These are phyloP conservation scores for Tulasnella sp. DNA, from an alignment of 768 basidiomycete species.

Conservation along the genomic window DNA sequence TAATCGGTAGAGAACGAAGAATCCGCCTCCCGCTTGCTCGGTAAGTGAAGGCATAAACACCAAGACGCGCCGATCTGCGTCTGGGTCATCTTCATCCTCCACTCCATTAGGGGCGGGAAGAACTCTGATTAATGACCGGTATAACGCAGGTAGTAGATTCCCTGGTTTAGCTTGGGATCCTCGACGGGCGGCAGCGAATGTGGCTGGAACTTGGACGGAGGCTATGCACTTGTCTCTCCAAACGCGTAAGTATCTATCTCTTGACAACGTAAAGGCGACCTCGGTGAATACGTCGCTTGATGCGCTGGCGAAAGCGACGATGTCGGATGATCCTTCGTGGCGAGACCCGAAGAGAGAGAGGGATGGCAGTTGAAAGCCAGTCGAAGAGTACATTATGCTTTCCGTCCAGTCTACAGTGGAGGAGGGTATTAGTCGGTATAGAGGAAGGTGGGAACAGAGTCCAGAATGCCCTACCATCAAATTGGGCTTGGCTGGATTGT, in stretches of 20 bases:
- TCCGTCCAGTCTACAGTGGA: conserved; percentile 59
- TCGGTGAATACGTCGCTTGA: conserved; percentile 69
- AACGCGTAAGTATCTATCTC: conserved; percentile 73
- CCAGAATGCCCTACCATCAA: conserved; percentile 10
- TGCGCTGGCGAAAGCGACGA: conserved; percentile 63
- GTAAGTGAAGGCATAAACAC: conserved; percentile 67
- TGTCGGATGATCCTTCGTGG: conserved; percentile 43
- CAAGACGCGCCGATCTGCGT: conserved; percentile 54
- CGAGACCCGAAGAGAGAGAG: conserved; percentile 44
- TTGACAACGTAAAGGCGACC: conserved; percentile 75
- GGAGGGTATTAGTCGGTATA: not conserved
- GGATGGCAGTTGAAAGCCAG: conserved; percentile 38
- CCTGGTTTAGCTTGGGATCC: not conserved
- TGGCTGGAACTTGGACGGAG: not conserved
- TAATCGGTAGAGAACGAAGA: conserved; percentile 48
- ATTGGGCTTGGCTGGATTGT: not conserved
- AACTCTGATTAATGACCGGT: conserved; percentile 57
- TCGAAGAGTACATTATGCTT: conserved; percentile 46
- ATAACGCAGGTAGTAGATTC: conserved; percentile 48
- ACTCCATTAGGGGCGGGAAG: conserved; percentile 32
- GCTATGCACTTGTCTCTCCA: conserved; percentile 48
- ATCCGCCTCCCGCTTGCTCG: conserved; percentile 65
- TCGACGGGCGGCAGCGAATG: conserved; percentile 23
- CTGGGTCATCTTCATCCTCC: conserved; percentile 27
- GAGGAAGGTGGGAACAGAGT: not conserved